phyloP scores from a whole-genome alignment of 163 green algal genomes.

The Scenedesmus sp. region DNA sequence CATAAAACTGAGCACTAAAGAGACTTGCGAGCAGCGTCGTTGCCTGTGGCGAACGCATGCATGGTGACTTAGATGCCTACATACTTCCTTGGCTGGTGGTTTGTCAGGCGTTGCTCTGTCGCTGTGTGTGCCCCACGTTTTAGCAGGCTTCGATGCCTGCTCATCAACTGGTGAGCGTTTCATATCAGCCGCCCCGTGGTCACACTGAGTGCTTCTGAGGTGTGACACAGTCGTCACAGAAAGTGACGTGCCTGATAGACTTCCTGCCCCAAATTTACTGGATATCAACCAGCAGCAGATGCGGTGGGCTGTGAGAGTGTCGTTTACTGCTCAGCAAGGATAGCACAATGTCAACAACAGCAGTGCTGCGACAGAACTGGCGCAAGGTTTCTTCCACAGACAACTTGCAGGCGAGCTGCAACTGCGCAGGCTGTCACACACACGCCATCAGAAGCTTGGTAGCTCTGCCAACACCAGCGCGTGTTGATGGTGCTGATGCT shows the following conservation, averaged over 20 bases:
- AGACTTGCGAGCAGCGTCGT: too few relatives aligned
- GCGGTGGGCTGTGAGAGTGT: neutral
- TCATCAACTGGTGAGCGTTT: too few relatives aligned
- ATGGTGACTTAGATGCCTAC: too few relatives aligned
- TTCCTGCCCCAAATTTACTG: too few relatives aligned
- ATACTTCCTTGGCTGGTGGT: neutral
- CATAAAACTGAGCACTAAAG: too few relatives aligned
- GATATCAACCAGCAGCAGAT: neutral
- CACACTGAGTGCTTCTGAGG: too few relatives aligned
- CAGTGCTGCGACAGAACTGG: conserved; percentile 20
- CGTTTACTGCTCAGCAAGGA: neutral
- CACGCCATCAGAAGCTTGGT: neutral
- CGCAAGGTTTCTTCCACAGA: conserved; percentile 47
- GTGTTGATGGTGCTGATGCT: neutral
- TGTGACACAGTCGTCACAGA: too few relatives aligned
- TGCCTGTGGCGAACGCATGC: neutral
- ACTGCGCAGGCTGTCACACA: too few relatives aligned
- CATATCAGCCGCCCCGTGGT: too few relatives aligned
- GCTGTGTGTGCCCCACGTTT: neutral
- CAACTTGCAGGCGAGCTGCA: conserved; percentile 10
- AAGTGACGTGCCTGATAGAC: too few relatives aligned
- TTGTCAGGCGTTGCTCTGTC: neutral
- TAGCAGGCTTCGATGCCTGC: too few relatives aligned
- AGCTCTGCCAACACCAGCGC: neutral
- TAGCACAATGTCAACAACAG: conserved; percentile 1